These are phyloP conservation scores for Tuber calosporum DNA, from an alignment of 495 filamentous ascomycete genomes.

Conservation along the genomic window DNA sequence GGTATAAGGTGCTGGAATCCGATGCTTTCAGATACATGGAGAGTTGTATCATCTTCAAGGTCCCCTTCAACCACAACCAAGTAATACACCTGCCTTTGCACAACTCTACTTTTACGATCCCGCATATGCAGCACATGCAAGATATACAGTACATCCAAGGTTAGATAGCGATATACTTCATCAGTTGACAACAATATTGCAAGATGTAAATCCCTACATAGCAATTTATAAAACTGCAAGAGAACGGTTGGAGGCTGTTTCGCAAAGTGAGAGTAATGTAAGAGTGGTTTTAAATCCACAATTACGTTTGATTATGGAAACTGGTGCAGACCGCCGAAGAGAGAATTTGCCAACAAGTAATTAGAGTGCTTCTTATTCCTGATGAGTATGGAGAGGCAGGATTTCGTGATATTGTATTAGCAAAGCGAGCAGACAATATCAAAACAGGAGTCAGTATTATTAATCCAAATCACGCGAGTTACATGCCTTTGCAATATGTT, in stretches of 20 bases:
- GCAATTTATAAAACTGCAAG: background rate
- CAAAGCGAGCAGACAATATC: background rate
- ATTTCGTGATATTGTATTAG: background rate
- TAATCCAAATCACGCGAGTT: background rate
- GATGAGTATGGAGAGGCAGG: background rate
- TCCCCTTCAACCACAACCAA: no score
- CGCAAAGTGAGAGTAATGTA: no score
- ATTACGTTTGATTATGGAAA: background rate
- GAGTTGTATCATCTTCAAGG: no score
- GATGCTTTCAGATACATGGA: no score
- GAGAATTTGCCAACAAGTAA: no score
- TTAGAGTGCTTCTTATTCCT: background rate
- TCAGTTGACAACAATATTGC: background rate
- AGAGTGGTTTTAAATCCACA: background rate
- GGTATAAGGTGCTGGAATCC: no score
- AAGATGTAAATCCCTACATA: background rate
- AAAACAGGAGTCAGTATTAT: background rate
- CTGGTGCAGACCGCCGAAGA: background rate
- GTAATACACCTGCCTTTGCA: no score
- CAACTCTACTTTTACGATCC: no score
- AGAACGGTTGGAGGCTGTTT: background rate
- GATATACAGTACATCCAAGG: background rate
- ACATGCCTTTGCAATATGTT: background rate
- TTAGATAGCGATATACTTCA: background rate
- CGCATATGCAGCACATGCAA: no score